Base-by-base conservation (phyloP, 2,329 filamentous ascomycete species). In the Chaetomium sp. region DNA sequence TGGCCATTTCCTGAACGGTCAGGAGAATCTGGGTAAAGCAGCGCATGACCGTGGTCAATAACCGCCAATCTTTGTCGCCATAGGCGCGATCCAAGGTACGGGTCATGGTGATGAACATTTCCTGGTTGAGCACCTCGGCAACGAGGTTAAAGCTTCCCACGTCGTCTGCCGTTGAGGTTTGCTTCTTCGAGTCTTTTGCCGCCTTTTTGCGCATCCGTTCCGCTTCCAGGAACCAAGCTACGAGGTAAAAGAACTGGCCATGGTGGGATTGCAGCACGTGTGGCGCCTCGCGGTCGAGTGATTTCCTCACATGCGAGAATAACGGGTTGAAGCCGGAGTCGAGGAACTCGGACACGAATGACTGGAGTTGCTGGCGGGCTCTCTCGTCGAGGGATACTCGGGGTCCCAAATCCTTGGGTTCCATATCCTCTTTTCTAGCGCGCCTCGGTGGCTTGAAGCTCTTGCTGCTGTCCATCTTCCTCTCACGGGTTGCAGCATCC, bases 241-340 rank as follows among this genome's bases (percentile, higher is more conserved):
- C 87, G 0, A 97, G 83, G 72, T 96, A 98, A 77, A 97, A 96
- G 76, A 92, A 97, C 71, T 98, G 94, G 29, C 89, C 86, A 2
- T 86, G 83, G 72, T 97, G 93, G 63, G 90, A 87, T 50, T 87
- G 85, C 63, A 92, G 82, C 0, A 97, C 83, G 68, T 96, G 89
- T 29, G 94, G 87, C 1, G 90, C 90, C 77, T 98, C 93, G 27
- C 94, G 87, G 72, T 97, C 94, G 62, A 99, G 90, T 1, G 93
- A 92, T 76, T 92, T 94, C 60, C 95, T 88, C 13, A 97, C 80
- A 72, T 96, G 91, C 54, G 86, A 84, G 73, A 98, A 97, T 0
- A 93, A 80, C 4, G 93, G 93, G 74, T 98, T 99, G 80, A 99
- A 99, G 0, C 92, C 91, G 0, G 94, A 93, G 75, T 99, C 94